Evolutionary conservation across 805 yeast genomes (phyloP), one percentile per base, ranked within the genome.

Genomic region (Candida germanica): DNA sequence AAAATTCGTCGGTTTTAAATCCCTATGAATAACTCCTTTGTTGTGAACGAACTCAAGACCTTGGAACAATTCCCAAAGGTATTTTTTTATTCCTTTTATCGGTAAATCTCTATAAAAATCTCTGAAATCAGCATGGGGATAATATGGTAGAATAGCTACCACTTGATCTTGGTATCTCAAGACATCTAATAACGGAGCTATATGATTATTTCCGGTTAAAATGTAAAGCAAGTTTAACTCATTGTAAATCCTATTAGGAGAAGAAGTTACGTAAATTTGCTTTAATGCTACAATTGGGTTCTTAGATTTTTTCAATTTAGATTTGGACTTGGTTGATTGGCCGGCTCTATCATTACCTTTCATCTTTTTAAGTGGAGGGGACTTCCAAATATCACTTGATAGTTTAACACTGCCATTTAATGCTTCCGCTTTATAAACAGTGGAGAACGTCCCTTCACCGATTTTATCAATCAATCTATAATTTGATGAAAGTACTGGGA

Each of bases 211-310:
- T 0, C 86, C 86, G 6, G 81, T 71, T 33, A 87, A 59, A 43
- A 72, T 73, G 53, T 83, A 83, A 21, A 93, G 69, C 31, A 93
- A 64, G 45, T 82, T 82, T 44, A 93, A 72, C 58, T 93, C 99
- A 56, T 89, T 89, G 49, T 77, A 79, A 29, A 93, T 91, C 59
- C 99, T 74, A 44, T 79, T 81, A 0, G 98, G 97, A 6, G 97
- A 87, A 1, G 96, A 86, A 0, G 98, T 93, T 14, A 89, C 98
- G 58, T 91, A 89, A 31, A 93, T 87, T 51, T 93, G 78, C 56
- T 93, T 93, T 47, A 93, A 67, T 2, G 99, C 99, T 39, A 93
- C 98, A 34, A 69, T 56, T 29, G 69, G 69, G 47, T 55, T 68
- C 44, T 58, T 66, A 40, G 49, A 47, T 17, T 54, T 55, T 14